Evolutionary conservation across 257 asterid species (phyloP), one percentile per base, ranked within the genome.

Genomic region (Linderniella brevidens): DNA sequence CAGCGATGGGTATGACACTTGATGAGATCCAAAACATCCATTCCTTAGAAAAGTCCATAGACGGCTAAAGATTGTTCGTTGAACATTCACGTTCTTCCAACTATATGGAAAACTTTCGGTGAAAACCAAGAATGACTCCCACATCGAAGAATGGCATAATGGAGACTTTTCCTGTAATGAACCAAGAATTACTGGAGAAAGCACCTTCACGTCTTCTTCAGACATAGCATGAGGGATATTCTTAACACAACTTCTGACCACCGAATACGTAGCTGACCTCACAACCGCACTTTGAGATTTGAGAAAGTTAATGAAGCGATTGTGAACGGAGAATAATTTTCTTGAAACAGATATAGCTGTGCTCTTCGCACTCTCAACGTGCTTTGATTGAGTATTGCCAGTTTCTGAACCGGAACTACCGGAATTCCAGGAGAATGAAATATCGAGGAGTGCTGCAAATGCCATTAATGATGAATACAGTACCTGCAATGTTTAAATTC

Each of bases 21-120:
- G 82, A 61, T 81, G 94, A 59, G 98, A 90, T 71, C 98, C 98
- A 77, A 74, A 85, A 66, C 98, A 90, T 25, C 98, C 98, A 67
- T 73, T 76, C 59, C 64, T 86, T 32, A 90, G 92, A 72, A 90
- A 90, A 63, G 66, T 67, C 74, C 80, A 90, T 57, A 90, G 64
- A 19, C 79, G 75, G 65, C 63, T 71, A 25, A 85, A 45, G 58
- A 86, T 56, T 42, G 68, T 70, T 81, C 81, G 84, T 38, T 81
- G 93, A 58, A 79, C 74, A 72, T 81, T 90, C 62, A 81, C 58
- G 40, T 55, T 48, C 47, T 53, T 62, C 98, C 98, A 90, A 62
- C 93, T 65, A 55, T 76, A 75, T 2, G 98, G 94, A 73, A 72
- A 85, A 41, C 56, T 75, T 63, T 64, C 70, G 19, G 69, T 62